Percentiles rank a stretch among this genome's conserved stretches.
Conservation (phyloP, 140 eudicot species). For the Bidens hawaiensis region DNA sequence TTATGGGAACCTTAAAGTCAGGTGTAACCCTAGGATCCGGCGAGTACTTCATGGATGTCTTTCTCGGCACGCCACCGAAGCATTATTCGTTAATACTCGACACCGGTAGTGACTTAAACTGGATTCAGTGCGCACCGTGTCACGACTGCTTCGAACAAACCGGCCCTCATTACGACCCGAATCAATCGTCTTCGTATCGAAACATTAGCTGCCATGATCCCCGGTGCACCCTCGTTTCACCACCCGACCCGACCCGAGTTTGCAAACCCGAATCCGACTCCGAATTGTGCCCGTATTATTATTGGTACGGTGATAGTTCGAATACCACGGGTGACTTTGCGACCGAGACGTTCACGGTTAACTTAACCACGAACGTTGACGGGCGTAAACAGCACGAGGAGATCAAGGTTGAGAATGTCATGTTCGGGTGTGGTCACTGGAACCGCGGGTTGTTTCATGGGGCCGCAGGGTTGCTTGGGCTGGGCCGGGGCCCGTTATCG, state of each 20-base stretch:
- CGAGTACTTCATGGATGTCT: constrained; percentile 94
- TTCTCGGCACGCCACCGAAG: constrained; percentile 84
- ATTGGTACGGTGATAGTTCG: too few relatives aligned
- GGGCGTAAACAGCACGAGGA: constrained; percentile 33
- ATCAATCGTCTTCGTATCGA: constrained; percentile 44
- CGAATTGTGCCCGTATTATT: constrained; percentile 70
- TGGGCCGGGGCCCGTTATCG: constrained; percentile 85
- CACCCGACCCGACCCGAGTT: constrained; percentile 61
- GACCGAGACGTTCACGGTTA: constrained; percentile 79
- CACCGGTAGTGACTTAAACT: constrained; percentile 90
- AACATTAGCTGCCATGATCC: constrained; percentile 61
- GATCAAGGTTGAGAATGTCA: too few relatives aligned
- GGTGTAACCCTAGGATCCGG: too few relatives aligned
- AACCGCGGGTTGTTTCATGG: constrained; percentile 95
- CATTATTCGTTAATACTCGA: constrained; percentile 78
- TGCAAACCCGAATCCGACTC: constrained; percentile 31
- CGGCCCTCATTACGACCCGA: constrained; percentile 73
- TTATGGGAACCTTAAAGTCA: constrained; percentile 69
- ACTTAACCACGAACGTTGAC: constrained; percentile 48
- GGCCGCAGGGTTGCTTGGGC: constrained; percentile 82
- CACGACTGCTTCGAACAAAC: constrained; percentile 80
- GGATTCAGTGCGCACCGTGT: constrained; percentile 88
- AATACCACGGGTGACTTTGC: too few relatives aligned
- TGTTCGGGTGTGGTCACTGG: too few relatives aligned
- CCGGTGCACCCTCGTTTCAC: constrained; percentile 53